Evolutionary conservation across 352 stramenopile species (phyloP).

Genomic region (Thalassiosira hispida): DNA sequence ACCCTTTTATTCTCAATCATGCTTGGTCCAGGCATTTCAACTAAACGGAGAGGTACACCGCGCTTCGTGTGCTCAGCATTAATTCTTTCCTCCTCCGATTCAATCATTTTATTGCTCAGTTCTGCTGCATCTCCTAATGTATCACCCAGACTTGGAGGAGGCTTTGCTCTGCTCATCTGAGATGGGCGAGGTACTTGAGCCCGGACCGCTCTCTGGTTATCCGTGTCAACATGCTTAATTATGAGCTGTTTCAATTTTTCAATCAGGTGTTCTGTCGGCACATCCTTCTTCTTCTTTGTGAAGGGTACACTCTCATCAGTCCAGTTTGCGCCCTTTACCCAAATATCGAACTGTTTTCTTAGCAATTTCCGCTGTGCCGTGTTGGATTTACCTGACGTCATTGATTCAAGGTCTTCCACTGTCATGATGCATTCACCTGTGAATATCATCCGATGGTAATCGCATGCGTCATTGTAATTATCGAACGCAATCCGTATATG

Average conservation of each 20-base stretch:
- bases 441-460: no score
- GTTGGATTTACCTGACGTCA: no score
- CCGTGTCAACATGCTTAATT: background rate
- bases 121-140: background rate
- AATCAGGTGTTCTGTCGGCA: no score
- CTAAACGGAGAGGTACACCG: background rate
- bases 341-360: background rate
- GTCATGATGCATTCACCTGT: no score
- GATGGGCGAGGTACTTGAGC: background rate
- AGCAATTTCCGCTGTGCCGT: no score
- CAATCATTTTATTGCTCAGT: background rate
- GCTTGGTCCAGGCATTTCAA: background rate
- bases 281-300: no score
- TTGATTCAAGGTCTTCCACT: no score
- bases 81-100: background rate
- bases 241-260: background rate
- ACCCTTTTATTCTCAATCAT: no score
- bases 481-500: background rate
- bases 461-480: background rate
- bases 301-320: no score
- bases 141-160: background rate
- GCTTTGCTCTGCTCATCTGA: background rate
- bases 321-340: no score
- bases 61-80: background rate
- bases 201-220: background rate